These are phyloP conservation scores for Westerdykella aurantiaca DNA, from an alignment of 2,329 filamentous ascomycete species.

Conservation along the genomic window DNA sequence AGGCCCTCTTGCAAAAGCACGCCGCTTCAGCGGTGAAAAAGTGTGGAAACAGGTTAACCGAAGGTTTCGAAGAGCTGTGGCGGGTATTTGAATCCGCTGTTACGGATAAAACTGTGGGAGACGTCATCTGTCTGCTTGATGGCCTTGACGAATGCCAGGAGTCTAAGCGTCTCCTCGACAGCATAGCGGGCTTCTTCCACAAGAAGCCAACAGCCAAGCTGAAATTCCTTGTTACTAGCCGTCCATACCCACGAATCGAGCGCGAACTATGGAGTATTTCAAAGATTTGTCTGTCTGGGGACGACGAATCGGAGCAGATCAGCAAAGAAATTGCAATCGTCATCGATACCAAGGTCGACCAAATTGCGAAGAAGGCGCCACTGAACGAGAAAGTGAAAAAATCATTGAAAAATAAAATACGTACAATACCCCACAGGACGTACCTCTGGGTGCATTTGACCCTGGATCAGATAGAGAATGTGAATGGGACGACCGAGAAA, in stretches of 20 bases:
- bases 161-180: constrained; percentile 7
- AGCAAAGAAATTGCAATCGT: constrained; percentile 29
- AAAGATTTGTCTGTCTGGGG: constrained; percentile 13
- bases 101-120: constrained; percentile 4
- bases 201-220: constrained; percentile 8
- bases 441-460: no score
- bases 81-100: constrained; percentile 1
- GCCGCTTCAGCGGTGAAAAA: no score
- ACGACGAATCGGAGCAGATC: constrained; percentile 24
- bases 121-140: constrained; percentile 26
- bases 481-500: no score
- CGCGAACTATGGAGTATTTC: constrained; percentile 6
- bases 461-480: no score
- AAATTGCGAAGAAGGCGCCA: constrained; percentile 1
- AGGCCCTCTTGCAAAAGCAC: no score
- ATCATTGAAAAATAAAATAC: constrained; percentile 2
- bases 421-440: no score
- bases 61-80: constrained; percentile 3
- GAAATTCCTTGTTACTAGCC: constrained; percentile 33
- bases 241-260: constrained; percentile 23
- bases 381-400: constrained; percentile 2
- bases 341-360: constrained; percentile 17
- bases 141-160: constrained; percentile 31
- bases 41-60: constrained; percentile 11
- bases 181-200: constrained; percentile 5